Evolutionary conservation across 176 grass and related monocot genomes (phyloP).

Genomic region (Triticum timopheevii): DNA sequence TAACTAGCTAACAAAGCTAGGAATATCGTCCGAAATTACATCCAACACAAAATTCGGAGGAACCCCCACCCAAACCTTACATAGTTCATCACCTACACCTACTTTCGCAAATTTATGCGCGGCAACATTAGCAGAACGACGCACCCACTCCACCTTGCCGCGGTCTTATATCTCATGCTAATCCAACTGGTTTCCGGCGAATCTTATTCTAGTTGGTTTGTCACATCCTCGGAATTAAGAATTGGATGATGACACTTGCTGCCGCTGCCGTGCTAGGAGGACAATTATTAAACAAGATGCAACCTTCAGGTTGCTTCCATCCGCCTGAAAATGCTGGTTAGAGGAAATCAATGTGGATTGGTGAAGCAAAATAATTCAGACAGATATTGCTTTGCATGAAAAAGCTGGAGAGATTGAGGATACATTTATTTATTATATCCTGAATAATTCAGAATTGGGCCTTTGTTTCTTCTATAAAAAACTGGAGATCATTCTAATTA

Average conservation of each 20-base stretch:
- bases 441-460: not conserved
- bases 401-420: not conserved
- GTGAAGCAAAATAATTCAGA: not conserved
- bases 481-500: not conserved
- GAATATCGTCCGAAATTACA: too few relatives aligned
- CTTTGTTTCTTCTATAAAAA: not conserved
- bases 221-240: conserved; percentile 35
- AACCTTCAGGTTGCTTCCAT: not conserved
- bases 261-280: not conserved
- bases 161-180: not conserved
- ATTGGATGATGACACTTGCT: conserved; percentile 21
- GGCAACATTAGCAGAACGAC: too few relatives aligned
- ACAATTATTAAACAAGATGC: not conserved
- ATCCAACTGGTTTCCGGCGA: conserved; percentile 32
- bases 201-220: conserved; percentile 42
- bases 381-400: not conserved
- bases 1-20: too few relatives aligned
- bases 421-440: not conserved
- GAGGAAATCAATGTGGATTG: not conserved
- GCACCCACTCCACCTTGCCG: too few relatives aligned
- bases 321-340: not conserved
- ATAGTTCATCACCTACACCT: too few relatives aligned
- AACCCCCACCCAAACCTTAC: too few relatives aligned
- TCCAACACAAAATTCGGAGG: too few relatives aligned
- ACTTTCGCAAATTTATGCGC: too few relatives aligned